Evolutionary conservation across 257 asterid genomes (phyloP), one percentile per base, ranked within the genome.

Genomic region (Scutellaria galericulata): DNA sequence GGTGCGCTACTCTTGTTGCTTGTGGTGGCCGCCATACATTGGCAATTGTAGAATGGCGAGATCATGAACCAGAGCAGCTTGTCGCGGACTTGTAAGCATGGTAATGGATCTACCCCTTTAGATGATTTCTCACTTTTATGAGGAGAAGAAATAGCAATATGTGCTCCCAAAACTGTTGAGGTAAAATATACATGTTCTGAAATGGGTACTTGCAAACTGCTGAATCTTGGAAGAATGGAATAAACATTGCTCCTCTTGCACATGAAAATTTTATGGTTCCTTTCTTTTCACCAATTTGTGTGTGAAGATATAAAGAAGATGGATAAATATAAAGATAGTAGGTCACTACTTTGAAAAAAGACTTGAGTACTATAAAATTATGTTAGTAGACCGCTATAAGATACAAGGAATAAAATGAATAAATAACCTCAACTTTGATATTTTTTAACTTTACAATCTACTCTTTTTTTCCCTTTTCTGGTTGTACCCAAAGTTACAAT

Each of bases 11-110:
- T 67, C 86, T 84, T 0, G 98, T 92, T 15, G 99, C 99, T 48
- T 87, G 96, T 75, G 99, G 99, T 10, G 99, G 99, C 72, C 93
- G 99, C 74, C 99, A 91, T 74, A 92, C 99, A 0, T 73, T 92
- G 75, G 96, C 98, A 5, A 66, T 86, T 51, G 86, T 85, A 6
- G 97, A 92, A 76, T 89, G 96, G 97, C 86, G 78, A 12, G 72
- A 72, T 14, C 70, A 41, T 41, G 88, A 78, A 61, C 35, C 84
- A 5, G 85, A 85, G 66, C 69, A 70, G 69, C 66, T 53, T 31
- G 37, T 31, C 37, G 5, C 5, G 5, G 37, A 31, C 37, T 31
- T 31, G 37, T 31, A 31, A 31, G 97, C 86, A 73, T 9, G 69
- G 64, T 15, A 69, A 44, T 39, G 88, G 84, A 84, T 61, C 73